Evolutionary conservation across 2,329 filamentous ascomycete genomes (phyloP), one percentile per base, ranked within the genome.

Genomic region (Aspergillus sp.): DNA sequence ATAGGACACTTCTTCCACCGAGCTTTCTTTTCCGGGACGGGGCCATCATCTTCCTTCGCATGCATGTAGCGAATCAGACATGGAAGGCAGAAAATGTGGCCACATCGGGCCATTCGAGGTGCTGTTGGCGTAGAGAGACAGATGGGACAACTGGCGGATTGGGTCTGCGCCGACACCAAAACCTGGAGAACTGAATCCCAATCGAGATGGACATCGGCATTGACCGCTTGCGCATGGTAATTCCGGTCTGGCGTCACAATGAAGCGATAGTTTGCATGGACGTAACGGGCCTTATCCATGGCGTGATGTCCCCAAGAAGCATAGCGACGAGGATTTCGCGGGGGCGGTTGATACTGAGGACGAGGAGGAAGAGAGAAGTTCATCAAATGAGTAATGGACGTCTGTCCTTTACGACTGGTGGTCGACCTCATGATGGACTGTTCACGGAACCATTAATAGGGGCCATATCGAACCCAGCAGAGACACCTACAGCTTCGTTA

Each of bases 211-310:
- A 92, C 81, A 71, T 99, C 93, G 17, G 94, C 88, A 70, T 97
- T 91, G 43, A 83, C 81, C 20, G 90, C 88, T 68, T 97, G 91
- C 5, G 84, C 82, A 54, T 84, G 81, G 69, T 97, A 99, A 64
- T 87, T 84, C 53, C 85, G 87, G 51, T 84, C 81, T 3, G 94
- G 93, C 55, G 90, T 87, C 47, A 99, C 92, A 54, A 99, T 88
- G 70, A 99, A 99, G 51, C 94, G 88, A 69, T 99, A 99, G 71
- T 99, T 99, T 59, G 94, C 91, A 71, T 99, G 92, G 14, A 99
- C 87, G 61, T 90, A 91, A 77, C 87, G 88, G 53, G 92, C 88
- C 76, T 97, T 97, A 72, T 99, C 94, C 41, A 86, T 84, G 13
- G 90, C 86, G 71, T 97, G 91, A 71, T 96, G 89, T 0, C 91